These are phyloP conservation scores for Botryotinia globosa DNA, from an alignment of 2,329 filamentous ascomycete genomes.

Conservation along the genomic window DNA sequence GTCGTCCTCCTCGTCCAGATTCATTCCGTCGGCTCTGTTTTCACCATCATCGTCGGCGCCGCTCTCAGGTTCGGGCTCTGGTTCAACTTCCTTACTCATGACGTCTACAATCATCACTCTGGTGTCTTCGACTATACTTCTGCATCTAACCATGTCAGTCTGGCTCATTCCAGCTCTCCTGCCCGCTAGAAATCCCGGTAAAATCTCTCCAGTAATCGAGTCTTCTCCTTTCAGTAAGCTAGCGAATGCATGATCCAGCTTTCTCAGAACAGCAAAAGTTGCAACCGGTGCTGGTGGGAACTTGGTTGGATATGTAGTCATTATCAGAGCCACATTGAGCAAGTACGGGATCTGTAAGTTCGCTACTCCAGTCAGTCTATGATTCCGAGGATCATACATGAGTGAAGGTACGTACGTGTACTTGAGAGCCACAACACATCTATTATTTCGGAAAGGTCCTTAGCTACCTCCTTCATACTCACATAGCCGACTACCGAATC, in stretches of 20 bases:
- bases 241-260: slow-evolving; percentile 80
- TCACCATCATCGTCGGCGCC: neutral
- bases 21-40: slow-evolving; percentile 36
- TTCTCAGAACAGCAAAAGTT: slow-evolving; percentile 69
- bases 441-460: slow-evolving; percentile 70
- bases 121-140: slow-evolving; percentile 75
- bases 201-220: slow-evolving; percentile 57
- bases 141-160: slow-evolving; percentile 85
- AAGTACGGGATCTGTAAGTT: slow-evolving; percentile 80
- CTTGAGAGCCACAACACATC: slow-evolving; percentile 84
- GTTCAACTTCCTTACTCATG: slow-evolving; percentile 54
- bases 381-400: neutral
- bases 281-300: slow-evolving; percentile 67
- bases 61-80: slow-evolving; percentile 39
- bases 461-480: slow-evolving; percentile 55
- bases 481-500: slow-evolving; percentile 63
- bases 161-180: slow-evolving; percentile 61
- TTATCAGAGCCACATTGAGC: slow-evolving; percentile 70
- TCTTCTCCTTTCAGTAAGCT: slow-evolving; percentile 69
- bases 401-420: slow-evolving; percentile 62
- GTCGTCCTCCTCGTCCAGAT: slow-evolving; percentile 36
- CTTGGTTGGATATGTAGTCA: slow-evolving; percentile 67
- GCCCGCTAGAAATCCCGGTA: slow-evolving; percentile 69
- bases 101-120: slow-evolving; percentile 68
- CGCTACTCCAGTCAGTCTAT: slow-evolving; percentile 47